A percentile compares a stretch with the other conserved stretches of the same genome.
phyloP scores from a whole-genome alignment of 2,329 filamentous ascomycete species.

The Davidsoniella neocaledoniae region DNA sequence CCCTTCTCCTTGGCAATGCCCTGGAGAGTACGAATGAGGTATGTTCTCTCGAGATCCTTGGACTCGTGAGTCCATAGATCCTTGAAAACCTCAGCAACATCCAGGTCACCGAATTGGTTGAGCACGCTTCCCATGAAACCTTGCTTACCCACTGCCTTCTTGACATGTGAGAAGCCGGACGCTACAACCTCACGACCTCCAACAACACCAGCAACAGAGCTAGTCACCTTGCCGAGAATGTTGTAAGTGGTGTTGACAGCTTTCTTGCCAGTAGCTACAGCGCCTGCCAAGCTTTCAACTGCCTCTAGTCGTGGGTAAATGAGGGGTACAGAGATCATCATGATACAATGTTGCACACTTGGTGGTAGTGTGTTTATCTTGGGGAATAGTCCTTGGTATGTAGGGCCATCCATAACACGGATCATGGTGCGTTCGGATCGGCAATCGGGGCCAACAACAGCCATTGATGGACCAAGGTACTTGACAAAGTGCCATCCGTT shows the following conservation, averaged over 20 bases:
- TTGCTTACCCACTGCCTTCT: conserved; percentile 89
- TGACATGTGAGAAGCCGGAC: conserved; percentile 84
- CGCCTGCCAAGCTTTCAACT: conserved; percentile 79
- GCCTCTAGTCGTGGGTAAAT: conserved; percentile 84
- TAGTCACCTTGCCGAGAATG: conserved; percentile 84
- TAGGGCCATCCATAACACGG: conserved; percentile 88
- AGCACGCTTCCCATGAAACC: conserved; percentile 92
- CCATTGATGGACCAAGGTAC: conserved; percentile 79
- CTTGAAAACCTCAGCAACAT: conserved; percentile 81
- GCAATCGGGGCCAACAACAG: conserved; percentile 78
- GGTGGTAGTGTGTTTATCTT: conserved; percentile 83
- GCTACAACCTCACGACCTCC: conserved; percentile 87
- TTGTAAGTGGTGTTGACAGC: conserved; percentile 95
- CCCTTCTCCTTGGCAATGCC: conserved; percentile 91
- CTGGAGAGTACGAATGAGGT: conserved; percentile 88
- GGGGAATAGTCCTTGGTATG: conserved; percentile 93
- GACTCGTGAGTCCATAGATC: conserved; percentile 98
- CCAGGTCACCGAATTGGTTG: conserved; percentile 91
- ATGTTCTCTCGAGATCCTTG: conserved; percentile 93
- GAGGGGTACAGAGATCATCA: conserved; percentile 85
- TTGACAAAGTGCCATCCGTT: conserved; percentile 98
- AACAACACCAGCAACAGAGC: conserved; percentile 86
- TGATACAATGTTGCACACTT: conserved; percentile 89
- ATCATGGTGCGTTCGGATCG: conserved; percentile 79
- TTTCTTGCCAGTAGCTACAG: conserved; percentile 88